Base-by-base conservation (phyloP, 768 basidiomycete genomes). In the Candolleomyces aberdarensis region DNA sequence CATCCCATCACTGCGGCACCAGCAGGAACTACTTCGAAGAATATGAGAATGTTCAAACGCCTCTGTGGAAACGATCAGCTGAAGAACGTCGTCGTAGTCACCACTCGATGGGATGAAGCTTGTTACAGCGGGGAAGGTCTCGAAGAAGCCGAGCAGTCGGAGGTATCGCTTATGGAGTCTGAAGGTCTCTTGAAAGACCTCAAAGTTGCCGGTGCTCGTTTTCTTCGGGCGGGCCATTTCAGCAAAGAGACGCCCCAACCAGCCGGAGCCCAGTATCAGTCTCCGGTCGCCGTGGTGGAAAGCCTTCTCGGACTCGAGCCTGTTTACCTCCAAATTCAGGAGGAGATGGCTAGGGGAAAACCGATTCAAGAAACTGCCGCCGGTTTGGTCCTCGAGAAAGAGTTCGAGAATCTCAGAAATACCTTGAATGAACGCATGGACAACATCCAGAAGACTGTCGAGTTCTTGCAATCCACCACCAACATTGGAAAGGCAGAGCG, bases 21-120 rank as follows among this genome's bases (percentile, higher is more conserved):
- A 26, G 9, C 15, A 17, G 36, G 36, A 36, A 71, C 71, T 4
- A 72, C 75, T 32, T 71, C 67, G 40, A 72, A 73, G 60, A 79
- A 80, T 64, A 76, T 81, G 58, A 70, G 68, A 31, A 76, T 80
- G 67, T 81, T 82, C 66, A 71, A 72, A 56, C 69, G 75, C 57
- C 70, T 83, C 29, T 80, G 80, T 64, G 80, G 82, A 29, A 72
- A 72, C 14, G 72, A 62, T 50, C 70, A 74, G 9, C 73, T 80
- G 62, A 73, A 74, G 53, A 80, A 81, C 63, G 78, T 82, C 51
- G 72, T 76, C 50, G 70, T 82, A 59, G 76, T 76, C 46, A 82
- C 81, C 60, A 82, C 72, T 53, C 80, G 73, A 74, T 82, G 80
- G 80, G 73, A 70, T 5, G 68, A 70, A 57, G 76, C 76, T 54